phyloP scores from a whole-genome alignment of 441 rosid species.

The Sinapis alba region DNA sequence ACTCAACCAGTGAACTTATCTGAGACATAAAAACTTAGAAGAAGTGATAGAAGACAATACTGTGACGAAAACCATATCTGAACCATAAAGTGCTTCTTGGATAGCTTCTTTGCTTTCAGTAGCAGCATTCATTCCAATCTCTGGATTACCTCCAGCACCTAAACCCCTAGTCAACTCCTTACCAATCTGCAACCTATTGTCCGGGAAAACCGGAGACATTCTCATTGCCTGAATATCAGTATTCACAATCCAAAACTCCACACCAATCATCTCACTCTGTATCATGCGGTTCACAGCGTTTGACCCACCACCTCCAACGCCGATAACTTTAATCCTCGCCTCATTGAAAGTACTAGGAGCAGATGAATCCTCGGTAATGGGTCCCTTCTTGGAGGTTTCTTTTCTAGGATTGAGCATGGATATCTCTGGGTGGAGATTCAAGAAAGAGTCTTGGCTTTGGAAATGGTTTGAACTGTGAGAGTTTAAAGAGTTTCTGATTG shows the following conservation, averaged over 20 bases:
- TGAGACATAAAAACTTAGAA: conserved; percentile 15
- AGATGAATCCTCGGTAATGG: conserved; percentile 41
- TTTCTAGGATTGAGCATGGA: conserved; percentile 69
- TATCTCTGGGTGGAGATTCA: conserved; percentile 78
- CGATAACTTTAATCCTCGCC: conserved; percentile 94
- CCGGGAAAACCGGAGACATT: conserved; percentile 80
- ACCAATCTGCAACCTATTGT: conserved; percentile 86
- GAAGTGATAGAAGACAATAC: too few species aligned
- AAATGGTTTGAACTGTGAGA: conserved; percentile 45
- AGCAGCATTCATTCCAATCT: conserved; percentile 89
- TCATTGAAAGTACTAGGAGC: conserved; percentile 55
- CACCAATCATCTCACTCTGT: conserved; percentile 87
- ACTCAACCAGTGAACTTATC: not conserved
- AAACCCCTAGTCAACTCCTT: conserved; percentile 91
- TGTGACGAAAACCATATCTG: conserved; percentile 92
- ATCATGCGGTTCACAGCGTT: conserved; percentile 99
- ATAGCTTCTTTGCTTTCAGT: conserved; percentile 80
- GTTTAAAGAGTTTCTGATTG: conserved; percentile 41
- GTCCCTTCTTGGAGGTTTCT: conserved; percentile 53
- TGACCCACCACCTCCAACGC: conserved; percentile 97
- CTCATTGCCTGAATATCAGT: conserved; percentile 93
- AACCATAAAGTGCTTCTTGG: conserved; percentile 77
- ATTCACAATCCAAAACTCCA: conserved; percentile 96
- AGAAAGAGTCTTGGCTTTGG: conserved; percentile 61
- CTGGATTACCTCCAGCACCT: conserved; percentile 95